A percentile compares a stretch with the other conserved stretches of the same genome.
phyloP scores from a whole-genome alignment of 306 rosid species.

The Cucurbita maxima region DNA sequence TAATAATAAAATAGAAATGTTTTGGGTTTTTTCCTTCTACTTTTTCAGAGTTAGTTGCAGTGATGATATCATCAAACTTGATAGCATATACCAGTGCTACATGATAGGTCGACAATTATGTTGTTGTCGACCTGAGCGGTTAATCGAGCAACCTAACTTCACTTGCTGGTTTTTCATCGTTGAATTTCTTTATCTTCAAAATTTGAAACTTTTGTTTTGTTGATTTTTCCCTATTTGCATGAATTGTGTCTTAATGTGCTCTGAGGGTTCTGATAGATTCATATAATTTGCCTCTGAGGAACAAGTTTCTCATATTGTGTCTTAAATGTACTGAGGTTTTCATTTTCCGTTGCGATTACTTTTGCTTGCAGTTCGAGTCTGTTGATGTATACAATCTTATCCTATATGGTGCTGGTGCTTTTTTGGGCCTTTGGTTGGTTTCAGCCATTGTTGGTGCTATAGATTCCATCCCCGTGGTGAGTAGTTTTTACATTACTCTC shows the following conservation, averaged over 20 bases:
- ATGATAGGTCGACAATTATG: slow-evolving; percentile 20
- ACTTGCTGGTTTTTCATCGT: background rate
- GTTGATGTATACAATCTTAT: slow-evolving; percentile 20
- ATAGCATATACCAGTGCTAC: slow-evolving; percentile 19
- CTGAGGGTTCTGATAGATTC: background rate
- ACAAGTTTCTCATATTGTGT: background rate
- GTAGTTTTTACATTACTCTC: no score
- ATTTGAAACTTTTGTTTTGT: background rate
- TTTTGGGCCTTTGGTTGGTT: slow-evolving; percentile 43
- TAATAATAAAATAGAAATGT: background rate
- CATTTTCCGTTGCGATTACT: background rate
- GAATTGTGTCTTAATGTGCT: background rate
- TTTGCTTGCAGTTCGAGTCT: slow-evolving; percentile 35
- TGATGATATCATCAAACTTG: slow-evolving; percentile 24
- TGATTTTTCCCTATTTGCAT: background rate
- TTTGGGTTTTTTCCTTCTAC: background rate
- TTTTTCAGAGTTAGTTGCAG: slow-evolving; percentile 16
- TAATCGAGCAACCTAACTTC: slow-evolving; percentile 27
- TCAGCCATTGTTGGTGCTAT: slow-evolving; percentile 66
- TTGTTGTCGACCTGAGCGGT: slow-evolving; percentile 39
- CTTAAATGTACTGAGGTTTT: background rate
- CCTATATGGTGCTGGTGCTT: slow-evolving; percentile 39
- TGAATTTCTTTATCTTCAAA: background rate
- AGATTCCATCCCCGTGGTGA: slow-evolving; percentile 76
- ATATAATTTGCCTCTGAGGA: background rate